Percentiles rank a stretch among this genome's conserved stretches.
Conservation (phyloP, 2,329 filamentous ascomycete species). For the Hymenoscyphus repandus region DNA sequence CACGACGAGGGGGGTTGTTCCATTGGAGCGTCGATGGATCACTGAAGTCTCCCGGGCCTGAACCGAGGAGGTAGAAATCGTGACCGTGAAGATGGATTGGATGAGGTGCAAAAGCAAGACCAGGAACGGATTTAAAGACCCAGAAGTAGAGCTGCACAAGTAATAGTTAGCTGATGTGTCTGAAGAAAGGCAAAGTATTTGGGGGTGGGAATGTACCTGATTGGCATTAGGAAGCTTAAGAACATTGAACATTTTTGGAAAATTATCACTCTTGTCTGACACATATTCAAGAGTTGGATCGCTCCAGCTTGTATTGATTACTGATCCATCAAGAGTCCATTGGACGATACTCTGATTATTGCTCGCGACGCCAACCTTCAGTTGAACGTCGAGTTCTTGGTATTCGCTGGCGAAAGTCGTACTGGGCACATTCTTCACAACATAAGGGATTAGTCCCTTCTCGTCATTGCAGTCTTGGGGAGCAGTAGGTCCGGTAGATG, state of each 20-base stretch:
- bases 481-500: neutral
- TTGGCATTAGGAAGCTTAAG: conserved; percentile 11
- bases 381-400: neutral
- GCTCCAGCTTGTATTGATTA: conserved; percentile 37
- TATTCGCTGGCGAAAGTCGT: neutral
- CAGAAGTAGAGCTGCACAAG: neutral
- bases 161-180: neutral
- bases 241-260: conserved; percentile 10
- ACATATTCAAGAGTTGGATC: conserved; percentile 37
- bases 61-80: conserved; percentile 40
- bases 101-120: conserved; percentile 29
- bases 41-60: conserved; percentile 39
- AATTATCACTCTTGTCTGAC: conserved; percentile 19
- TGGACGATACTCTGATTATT: conserved; percentile 1
- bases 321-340: conserved; percentile 11
- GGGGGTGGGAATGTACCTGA: conserved; percentile 5
- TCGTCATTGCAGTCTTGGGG: conserved; percentile 10
- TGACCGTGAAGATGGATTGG: conserved; percentile 44
- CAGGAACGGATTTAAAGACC: neutral
- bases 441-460: conserved; percentile 9
- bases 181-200: neutral
- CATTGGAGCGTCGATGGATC: conserved; percentile 37
- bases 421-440: neutral
- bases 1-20: conserved; percentile 44
- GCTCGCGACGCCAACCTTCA: neutral